Percentiles rank a stretch among this genome's conserved stretches.
phyloP scores from a whole-genome alignment of 169 alveolate species.

The Eimeria acervulina region DNA sequence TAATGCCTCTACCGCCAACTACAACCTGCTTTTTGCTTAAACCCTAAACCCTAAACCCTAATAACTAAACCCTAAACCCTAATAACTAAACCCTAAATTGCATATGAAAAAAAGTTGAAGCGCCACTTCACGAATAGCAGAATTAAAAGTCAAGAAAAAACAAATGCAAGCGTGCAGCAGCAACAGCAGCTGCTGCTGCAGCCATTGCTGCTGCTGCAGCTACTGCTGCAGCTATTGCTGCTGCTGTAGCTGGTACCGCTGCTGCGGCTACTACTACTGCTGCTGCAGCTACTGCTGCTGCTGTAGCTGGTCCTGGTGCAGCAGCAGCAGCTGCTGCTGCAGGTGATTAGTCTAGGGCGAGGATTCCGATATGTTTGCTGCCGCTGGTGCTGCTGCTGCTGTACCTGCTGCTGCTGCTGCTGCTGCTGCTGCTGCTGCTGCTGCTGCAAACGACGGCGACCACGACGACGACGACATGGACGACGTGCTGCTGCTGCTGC shows the following conservation, averaged over 20 bases:
- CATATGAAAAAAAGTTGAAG: too few relatives aligned
- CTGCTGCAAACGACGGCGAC: too few relatives aligned
- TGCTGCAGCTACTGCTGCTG: slow-evolving; percentile 22
- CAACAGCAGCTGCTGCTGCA: neutral
- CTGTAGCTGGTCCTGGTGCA: neutral
- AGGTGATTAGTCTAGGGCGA: neutral
- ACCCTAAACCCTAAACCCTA: too few relatives aligned
- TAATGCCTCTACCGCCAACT: too few relatives aligned
- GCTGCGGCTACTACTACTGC: neutral
- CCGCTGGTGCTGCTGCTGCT: slow-evolving; percentile 42
- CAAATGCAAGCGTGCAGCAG: too few relatives aligned
- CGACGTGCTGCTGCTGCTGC: too few relatives aligned
- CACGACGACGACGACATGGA: too few relatives aligned
- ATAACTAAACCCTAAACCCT: too few relatives aligned
- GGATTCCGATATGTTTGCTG: neutral
- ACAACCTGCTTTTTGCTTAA: too few relatives aligned
- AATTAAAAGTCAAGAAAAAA: too few relatives aligned
- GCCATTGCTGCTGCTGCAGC: neutral
- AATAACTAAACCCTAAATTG: too few relatives aligned
- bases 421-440: neutral
- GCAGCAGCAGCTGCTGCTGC: neutral
- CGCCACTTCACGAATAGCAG: too few relatives aligned
- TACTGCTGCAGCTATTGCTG: neutral
- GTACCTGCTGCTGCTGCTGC: slow-evolving; percentile 18
- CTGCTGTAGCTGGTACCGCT: neutral